Evolutionary conservation across 2,329 filamentous ascomycete species (phyloP).

Genomic region (Shiraia bambusicola): DNA sequence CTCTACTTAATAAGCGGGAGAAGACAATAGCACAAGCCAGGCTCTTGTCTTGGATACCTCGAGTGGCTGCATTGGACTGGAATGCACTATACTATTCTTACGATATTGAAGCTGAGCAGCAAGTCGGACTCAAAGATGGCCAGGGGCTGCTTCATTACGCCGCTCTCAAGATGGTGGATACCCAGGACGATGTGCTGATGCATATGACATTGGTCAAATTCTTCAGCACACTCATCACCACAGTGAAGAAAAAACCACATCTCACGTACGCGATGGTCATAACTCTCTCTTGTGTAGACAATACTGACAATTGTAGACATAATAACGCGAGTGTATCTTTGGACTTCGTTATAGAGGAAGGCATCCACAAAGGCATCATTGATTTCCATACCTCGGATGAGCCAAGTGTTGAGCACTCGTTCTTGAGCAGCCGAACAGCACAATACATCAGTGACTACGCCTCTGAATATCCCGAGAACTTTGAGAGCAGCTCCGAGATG

Average conservation of each 20-base stretch:
- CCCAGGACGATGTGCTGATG: slow-evolving; percentile 59
- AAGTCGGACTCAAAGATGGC: slow-evolving; percentile 31
- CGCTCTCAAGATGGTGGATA: slow-evolving; percentile 58
- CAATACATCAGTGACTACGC: slow-evolving; percentile 61
- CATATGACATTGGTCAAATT: slow-evolving; percentile 61
- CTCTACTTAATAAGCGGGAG: slow-evolving; percentile 51
- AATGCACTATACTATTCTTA: slow-evolving; percentile 54
- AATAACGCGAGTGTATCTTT: slow-evolving; percentile 47
- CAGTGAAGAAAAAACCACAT: slow-evolving; percentile 37
- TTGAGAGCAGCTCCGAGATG: slow-evolving; percentile 50
- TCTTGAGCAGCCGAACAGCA: slow-evolving; percentile 57
- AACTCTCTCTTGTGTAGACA: background rate
- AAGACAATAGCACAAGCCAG: slow-evolving; percentile 63
- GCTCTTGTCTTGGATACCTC: slow-evolving; percentile 59
- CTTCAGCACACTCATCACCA: slow-evolving; percentile 55
- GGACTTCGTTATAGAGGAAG: slow-evolving; percentile 55
- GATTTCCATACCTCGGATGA: slow-evolving; percentile 53
- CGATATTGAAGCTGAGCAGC: slow-evolving; percentile 54
- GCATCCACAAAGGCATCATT: slow-evolving; percentile 54
- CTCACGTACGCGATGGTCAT: slow-evolving; percentile 26
- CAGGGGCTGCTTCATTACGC: slow-evolving; percentile 58
- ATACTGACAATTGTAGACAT: slow-evolving; percentile 30
- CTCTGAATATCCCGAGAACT: slow-evolving; percentile 56
- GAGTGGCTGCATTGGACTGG: slow-evolving; percentile 58
- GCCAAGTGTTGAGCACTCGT: slow-evolving; percentile 55